These are phyloP conservation scores for Plectranthus barbatus DNA, from an alignment of 257 asterid genomes.

Conservation along the genomic window DNA sequence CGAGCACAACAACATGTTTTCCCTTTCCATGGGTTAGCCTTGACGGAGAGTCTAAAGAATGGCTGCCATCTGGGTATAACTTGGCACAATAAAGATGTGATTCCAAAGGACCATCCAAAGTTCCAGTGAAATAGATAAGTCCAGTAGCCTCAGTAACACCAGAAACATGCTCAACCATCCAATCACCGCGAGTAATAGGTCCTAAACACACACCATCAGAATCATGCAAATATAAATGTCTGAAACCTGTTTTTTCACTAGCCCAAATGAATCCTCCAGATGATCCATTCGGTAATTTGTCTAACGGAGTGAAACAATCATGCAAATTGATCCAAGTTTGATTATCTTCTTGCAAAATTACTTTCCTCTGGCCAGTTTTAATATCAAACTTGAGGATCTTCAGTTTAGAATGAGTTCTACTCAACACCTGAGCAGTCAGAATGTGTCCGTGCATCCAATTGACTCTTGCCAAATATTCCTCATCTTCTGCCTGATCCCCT, in stretches of 20 bases:
- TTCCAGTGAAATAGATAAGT: slow-evolving; percentile 62
- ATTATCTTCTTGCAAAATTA: slow-evolving; percentile 64
- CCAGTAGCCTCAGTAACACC: slow-evolving; percentile 83
- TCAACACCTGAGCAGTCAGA: slow-evolving; percentile 82
- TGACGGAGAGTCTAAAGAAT: slow-evolving; percentile 32
- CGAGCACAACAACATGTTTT: slow-evolving; percentile 73
- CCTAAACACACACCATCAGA: slow-evolving; percentile 61
- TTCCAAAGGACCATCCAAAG: slow-evolving; percentile 72
- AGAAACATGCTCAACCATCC: slow-evolving; percentile 89
- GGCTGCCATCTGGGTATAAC: slow-evolving; percentile 35
- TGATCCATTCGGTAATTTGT: slow-evolving; percentile 40
- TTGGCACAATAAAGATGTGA: slow-evolving; percentile 69
- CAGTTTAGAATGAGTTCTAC: slow-evolving; percentile 62
- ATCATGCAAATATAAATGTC: slow-evolving; percentile 74
- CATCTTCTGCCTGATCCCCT: slow-evolving; percentile 26
- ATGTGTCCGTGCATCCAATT: slow-evolving; percentile 81
- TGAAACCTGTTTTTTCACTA: slow-evolving; percentile 80
- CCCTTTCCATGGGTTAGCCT: slow-evolving; percentile 79
- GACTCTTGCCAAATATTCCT: slow-evolving; percentile 81
- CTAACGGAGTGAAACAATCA: slow-evolving; percentile 81
- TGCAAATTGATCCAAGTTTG: slow-evolving; percentile 86
- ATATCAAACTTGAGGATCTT: slow-evolving; percentile 71
- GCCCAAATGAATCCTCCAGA: slow-evolving; percentile 87
- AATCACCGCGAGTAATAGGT: slow-evolving; percentile 81
- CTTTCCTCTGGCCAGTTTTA: slow-evolving; percentile 55